Conservation (phyloP, 2,329 filamentous ascomycete genomes). For the Colletotrichum gloeosporioides region DNA sequence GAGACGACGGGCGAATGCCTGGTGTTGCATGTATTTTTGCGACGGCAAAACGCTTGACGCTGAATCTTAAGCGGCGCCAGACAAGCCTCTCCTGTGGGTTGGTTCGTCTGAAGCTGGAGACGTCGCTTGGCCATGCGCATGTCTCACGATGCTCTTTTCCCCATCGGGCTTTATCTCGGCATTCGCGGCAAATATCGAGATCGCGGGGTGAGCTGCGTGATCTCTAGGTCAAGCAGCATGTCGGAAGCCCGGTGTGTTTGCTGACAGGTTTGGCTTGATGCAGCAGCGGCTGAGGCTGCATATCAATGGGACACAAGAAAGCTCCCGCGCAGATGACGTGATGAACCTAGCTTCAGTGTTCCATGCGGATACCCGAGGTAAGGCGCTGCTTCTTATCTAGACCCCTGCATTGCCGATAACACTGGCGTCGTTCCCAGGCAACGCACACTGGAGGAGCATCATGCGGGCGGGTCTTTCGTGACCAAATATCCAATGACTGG, state of each 20-base stretch:
- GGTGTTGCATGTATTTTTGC: conserved; percentile 14
- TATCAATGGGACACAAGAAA: not conserved
- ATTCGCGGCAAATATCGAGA: not conserved
- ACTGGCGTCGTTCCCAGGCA: not conserved
- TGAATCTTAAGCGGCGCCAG: not conserved
- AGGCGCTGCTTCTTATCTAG: not conserved
- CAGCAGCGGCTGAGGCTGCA: not conserved
- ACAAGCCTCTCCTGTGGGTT: not conserved
- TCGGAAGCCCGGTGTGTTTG: not conserved
- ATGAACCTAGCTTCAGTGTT: not conserved
- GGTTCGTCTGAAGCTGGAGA: not conserved
- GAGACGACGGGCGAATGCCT: conserved; percentile 17
- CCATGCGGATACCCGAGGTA: conserved; percentile 2
- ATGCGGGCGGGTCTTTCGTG: not conserved
- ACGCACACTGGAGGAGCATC: not conserved
- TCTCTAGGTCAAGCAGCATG: not conserved
- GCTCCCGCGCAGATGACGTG: not conserved
- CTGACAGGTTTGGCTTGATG: not conserved
- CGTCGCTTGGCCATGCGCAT: not conserved
- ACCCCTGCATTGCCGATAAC: not conserved
- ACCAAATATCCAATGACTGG: not conserved
- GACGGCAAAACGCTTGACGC: not conserved
- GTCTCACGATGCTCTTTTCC: not conserved
- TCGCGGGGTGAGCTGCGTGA: not conserved
- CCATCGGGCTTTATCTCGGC: not conserved